These are phyloP conservation scores for Cordyceps fumosorosea DNA, from an alignment of 2,329 filamentous ascomycete genomes.

Conservation along the genomic window DNA sequence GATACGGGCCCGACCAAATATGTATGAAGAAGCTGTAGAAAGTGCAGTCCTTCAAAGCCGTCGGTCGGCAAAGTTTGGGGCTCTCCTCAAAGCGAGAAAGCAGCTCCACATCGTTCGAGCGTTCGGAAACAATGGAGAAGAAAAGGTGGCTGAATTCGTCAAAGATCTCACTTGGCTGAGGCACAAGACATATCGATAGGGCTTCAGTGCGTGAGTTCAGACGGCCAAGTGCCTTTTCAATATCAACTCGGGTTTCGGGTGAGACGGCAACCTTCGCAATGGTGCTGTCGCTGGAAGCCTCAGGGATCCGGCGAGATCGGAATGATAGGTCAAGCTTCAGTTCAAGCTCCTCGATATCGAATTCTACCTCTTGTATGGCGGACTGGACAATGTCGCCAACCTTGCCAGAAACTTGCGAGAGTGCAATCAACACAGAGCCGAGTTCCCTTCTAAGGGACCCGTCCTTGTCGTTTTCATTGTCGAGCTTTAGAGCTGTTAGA, in stretches of 20 bases:
- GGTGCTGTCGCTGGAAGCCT: conserved; percentile 41
- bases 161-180: conserved; percentile 46
- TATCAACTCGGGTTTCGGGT: conserved; percentile 28
- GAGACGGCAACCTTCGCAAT: conserved; percentile 21
- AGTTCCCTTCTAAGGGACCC: conserved; percentile 56
- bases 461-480: conserved; percentile 46
- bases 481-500: conserved; percentile 50
- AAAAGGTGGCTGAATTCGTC: conserved; percentile 54
- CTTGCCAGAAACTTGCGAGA: conserved; percentile 54
- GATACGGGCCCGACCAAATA: conserved; percentile 66
- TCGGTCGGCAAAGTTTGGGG: conserved; percentile 46
- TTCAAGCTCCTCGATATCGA: conserved; percentile 70
- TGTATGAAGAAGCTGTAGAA: conserved; percentile 71
- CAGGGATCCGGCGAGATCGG: conserved; percentile 47
- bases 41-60: conserved; percentile 53
- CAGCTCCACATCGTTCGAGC: conserved; percentile 31
- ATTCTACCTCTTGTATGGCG: conserved; percentile 59
- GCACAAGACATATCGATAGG: conserved; percentile 46
- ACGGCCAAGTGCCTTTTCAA: conserved; percentile 34
- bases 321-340: conserved; percentile 67
- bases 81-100: conserved; percentile 47
- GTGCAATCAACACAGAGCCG: conserved; percentile 57
- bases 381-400: conserved; percentile 58
- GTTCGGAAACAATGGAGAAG: conserved; percentile 43
- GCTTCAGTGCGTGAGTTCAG: conserved; percentile 30